Evolutionary conservation across 192 early-diverging fungal species (phyloP), one percentile per base, ranked within the genome.

Genomic region (Backusella tarrabulga): DNA sequence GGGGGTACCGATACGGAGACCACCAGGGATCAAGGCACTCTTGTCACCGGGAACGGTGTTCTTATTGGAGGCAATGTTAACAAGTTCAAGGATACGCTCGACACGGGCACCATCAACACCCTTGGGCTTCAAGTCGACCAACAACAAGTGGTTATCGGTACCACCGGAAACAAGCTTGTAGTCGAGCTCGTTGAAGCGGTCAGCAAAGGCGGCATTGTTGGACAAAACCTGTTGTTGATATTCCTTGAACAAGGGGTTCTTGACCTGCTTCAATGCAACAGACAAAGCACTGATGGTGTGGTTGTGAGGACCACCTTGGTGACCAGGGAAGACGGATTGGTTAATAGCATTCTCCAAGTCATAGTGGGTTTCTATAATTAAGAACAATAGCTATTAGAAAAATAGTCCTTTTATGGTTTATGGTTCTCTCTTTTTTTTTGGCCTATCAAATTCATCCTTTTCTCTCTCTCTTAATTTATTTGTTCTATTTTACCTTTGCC

Each of bases 301-400:
- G 90, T 99, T 99, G 88, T 99, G 98, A 40, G 98, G 98, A 2
- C 98, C 98, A 79, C 98, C 98, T 87, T 99, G 98, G 85, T 98
- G 97, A 44, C 97, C 96, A 11, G 98, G 98, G 88, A 99, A 99
- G 75, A 99, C 98, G 19, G 95, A 95, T 74, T 90, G 88, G 86
- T 99, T 99, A 87, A 99, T 98, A 32, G 93, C 92, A 73, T 88
- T 90, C 82, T 98, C 97, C n/a, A 98, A 89, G 41, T 97, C 93
- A 89, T 98, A 99, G 77, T 87, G 77, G 60, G 92, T 91, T 83
- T 91, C 88, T 88, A 74, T 14, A 60, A 17, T 1, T 32, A 12
- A 36, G 50, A 15, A 73, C 21, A 60, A 36, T 63, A 21, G 17
- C 14, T 15, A 40, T 29, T 66, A 67, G n/a, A 26, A n/a, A 14